These are phyloP conservation scores for Ogataea degrootiae DNA, from an alignment of 805 yeast species.

Conservation along the genomic window DNA sequence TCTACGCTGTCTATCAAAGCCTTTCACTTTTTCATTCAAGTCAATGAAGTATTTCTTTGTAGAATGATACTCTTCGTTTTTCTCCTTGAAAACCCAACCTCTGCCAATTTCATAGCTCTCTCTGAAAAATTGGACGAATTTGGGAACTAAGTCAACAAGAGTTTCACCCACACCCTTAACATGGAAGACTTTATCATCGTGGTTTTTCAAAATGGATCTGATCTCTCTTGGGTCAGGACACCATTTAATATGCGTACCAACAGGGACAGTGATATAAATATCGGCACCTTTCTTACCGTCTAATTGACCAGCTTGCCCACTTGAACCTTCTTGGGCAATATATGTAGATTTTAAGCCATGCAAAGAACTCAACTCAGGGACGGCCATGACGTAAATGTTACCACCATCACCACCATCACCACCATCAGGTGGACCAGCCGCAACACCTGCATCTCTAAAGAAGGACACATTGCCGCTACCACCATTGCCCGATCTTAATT, in stretches of 20 bases:
- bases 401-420: slow-evolving; percentile 99
- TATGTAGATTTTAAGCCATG: slow-evolving; percentile 66
- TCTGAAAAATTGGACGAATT: slow-evolving; percentile 57
- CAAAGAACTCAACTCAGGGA: slow-evolving; percentile 63
- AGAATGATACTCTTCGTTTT: slow-evolving; percentile 64
- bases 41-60: slow-evolving; percentile 62
- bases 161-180: slow-evolving; percentile 23
- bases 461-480: slow-evolving; percentile 88
- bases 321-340: slow-evolving; percentile 64
- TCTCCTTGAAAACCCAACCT: slow-evolving; percentile 88
- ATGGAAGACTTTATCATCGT: slow-evolving; percentile 22
- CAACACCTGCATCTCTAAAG: slow-evolving; percentile 75
- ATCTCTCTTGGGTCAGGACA: slow-evolving; percentile 63
- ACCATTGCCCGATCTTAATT: slow-evolving; percentile 73
- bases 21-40: slow-evolving; percentile 58
- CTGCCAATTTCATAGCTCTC: slow-evolving; percentile 60
- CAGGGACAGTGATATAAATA: slow-evolving; percentile 78
- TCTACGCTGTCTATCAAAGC: slow-evolving; percentile 55
- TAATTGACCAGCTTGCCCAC: slow-evolving; percentile 71
- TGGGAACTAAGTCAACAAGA: slow-evolving; percentile 27
- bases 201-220: slow-evolving; percentile 15
- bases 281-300: slow-evolving; percentile 87
- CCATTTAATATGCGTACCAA: slow-evolving; percentile 86
- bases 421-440: slow-evolving; percentile 97
- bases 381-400: slow-evolving; percentile 75